Evolutionary conservation across 148 eudicot genomes (phyloP), one percentile per base, ranked within the genome.

Genomic region (Heliosperma pusillum): DNA sequence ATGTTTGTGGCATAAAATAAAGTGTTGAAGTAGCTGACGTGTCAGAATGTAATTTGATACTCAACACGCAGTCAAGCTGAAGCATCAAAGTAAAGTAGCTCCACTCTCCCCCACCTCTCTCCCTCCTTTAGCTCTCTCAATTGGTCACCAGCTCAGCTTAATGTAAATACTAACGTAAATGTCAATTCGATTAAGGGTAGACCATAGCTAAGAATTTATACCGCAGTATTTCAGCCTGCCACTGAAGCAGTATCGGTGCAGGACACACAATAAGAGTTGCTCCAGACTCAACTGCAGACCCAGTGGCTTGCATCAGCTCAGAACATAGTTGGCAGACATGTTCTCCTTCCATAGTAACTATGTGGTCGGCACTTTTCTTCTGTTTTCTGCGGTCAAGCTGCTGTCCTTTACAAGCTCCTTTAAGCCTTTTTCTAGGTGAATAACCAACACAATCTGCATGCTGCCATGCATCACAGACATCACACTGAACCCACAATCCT

Each of bases 391-490:
- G 71, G 56, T 77, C 81, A 56, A 55, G 42, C 53, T 36, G 67
- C 66, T 66, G 76, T 56, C 70, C 74, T 64, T 76, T 42, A 45
- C 74, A 73, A n/a, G 66, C 76, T 70, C 77, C 72, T 71, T 69
- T 73, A 27, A 77, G 69, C 74, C 75, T 82, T 76, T 73, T 75
- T 72, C 56, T 66, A 75, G 80, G 71, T 45, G 90, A 81, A 82
- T 83, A 95, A 29, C 85, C 87, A 75, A 95, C 94, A 84, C 99
- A 95, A 57, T 92, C 96, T 66, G 88, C 97, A 85, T 95, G 97
- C 79, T 95, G 99, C 99, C 99, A 95, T 74, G 99, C 97, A 90
- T 95, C 99, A 82, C 99, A 95, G 16, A 86, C 71, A 86, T 95
- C 99, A 88, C 99, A 95, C 81, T 95, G 99, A 69, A 95, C 97